Base-by-base conservation (phyloP, 2,329 filamentous ascomycete species). In the Bisporella sp. region DNA sequence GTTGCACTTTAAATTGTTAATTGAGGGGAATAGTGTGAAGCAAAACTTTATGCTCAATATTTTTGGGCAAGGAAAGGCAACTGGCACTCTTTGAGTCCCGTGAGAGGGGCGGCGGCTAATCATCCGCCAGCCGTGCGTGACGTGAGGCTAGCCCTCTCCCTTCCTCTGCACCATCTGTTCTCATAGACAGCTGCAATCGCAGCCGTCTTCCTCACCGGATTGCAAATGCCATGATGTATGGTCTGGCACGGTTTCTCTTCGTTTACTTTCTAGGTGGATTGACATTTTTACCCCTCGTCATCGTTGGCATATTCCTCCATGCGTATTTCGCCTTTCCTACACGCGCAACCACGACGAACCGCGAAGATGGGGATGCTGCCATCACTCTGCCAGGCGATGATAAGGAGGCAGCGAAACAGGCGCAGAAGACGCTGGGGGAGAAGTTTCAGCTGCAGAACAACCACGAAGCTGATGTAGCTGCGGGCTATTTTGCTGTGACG, bases 401-500 rank as follows among this genome's bases (percentile, higher is more conserved):
- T 62, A 74, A 79, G 52, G 73, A 73, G 52, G 76, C 75, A 45
- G 75, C 92, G 56, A 81, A 82, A 58, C 76, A 77, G 8, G 79
- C 75, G 35, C 80, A 79, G 54, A 77, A 77, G 59, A 70, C 69
- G 44, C 68, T 79, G 57, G 81, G 77, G 48, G 80, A 85, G 41
- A 80, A 85, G 52, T 74, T 77, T 59, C 82, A 80, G 62, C 68
- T 77, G 33, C 71, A 73, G 42, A 69, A 59, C 43, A 69, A 75
- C 21, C 76, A 82, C 56, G 85, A 89, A 52, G 75, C 82, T 33
- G 89, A 95, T 64, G 87, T 90, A 40, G 88, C 89, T 2, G 87
- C 90, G 6, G 91, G 90, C 13, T 96, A 95, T 71, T 96, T 96
- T 68, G 89, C 90, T n/a, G 89, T 96, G 12, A 95, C 88, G 65